phyloP scores from a whole-genome alignment of 169 alveolate species.

The Eimeria maxima region DNA sequence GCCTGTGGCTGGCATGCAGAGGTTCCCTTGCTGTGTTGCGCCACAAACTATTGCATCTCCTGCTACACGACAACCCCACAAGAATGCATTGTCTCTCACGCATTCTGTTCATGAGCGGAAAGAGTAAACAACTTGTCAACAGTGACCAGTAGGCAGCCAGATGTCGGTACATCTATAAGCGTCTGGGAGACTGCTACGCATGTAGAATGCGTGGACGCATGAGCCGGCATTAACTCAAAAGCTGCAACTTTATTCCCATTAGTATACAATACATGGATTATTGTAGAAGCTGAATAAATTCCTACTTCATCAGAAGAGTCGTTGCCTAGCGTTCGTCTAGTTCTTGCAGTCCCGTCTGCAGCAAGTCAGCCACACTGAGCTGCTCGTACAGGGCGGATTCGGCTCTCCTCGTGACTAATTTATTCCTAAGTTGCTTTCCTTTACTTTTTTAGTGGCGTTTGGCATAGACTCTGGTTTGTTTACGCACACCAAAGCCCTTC shows the following conservation, averaged over 20 bases:
- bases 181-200: not conserved
- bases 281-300: not conserved
- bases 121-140: no score
- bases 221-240: no score
- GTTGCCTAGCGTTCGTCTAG: not conserved
- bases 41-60: not conserved
- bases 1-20: not conserved
- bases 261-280: no score
- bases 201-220: not conserved
- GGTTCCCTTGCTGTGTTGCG: not conserved
- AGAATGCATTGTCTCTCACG: not conserved
- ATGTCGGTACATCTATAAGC: not conserved
- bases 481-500: not conserved
- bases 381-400: not conserved
- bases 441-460: not conserved
- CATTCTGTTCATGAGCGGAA: no score
- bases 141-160: not conserved
- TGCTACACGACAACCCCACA: not conserved
- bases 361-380: not conserved
- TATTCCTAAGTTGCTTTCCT: not conserved
- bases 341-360: not conserved
- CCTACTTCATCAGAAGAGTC: not conserved
- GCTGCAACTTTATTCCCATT: not conserved
- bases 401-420: not conserved
- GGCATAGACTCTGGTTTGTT: not conserved